phyloP scores from a whole-genome alignment of 2,329 filamentous ascomycete genomes.

The Raffaelea arxii region DNA sequence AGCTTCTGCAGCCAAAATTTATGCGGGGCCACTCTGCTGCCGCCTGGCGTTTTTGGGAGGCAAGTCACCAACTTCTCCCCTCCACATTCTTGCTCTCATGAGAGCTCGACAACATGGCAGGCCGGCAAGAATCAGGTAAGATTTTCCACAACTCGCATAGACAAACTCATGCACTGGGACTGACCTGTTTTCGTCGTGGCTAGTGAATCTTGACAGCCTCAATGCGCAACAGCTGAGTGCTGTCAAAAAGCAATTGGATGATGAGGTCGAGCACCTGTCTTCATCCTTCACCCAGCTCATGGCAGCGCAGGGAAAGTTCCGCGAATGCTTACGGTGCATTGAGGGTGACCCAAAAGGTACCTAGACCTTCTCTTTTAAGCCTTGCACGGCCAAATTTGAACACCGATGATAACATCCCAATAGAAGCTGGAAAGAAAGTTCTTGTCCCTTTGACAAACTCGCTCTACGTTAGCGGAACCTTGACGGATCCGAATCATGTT shows the following conservation, averaged over 20 bases:
- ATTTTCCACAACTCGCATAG: background rate
- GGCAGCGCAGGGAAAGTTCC: slow-evolving; percentile 83
- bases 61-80: background rate
- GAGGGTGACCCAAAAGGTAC: slow-evolving; percentile 23
- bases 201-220: slow-evolving; percentile 62
- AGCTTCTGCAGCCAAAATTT: no score
- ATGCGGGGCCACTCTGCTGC: background rate
- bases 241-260: slow-evolving; percentile 92
- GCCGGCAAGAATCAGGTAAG: slow-evolving; percentile 12
- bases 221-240: slow-evolving; percentile 76
- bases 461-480: slow-evolving; percentile 78
- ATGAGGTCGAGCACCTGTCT: slow-evolving; percentile 91
- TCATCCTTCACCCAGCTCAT: slow-evolving; percentile 83
- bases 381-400: background rate
- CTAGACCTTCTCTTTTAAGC: no score
- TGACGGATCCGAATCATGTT: slow-evolving; percentile 66
- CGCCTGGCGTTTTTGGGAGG: no score
- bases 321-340: slow-evolving; percentile 77
- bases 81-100: background rate
- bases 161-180: background rate
- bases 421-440: slow-evolving; percentile 40
- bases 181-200: background rate
- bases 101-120: slow-evolving; percentile 12
- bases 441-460: slow-evolving; percentile 93
- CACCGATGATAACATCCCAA: background rate